Evolutionary conservation across 202 grass and related monocot genomes (phyloP), one percentile per base, ranked within the genome.

Genomic region (Carex arenaria): DNA sequence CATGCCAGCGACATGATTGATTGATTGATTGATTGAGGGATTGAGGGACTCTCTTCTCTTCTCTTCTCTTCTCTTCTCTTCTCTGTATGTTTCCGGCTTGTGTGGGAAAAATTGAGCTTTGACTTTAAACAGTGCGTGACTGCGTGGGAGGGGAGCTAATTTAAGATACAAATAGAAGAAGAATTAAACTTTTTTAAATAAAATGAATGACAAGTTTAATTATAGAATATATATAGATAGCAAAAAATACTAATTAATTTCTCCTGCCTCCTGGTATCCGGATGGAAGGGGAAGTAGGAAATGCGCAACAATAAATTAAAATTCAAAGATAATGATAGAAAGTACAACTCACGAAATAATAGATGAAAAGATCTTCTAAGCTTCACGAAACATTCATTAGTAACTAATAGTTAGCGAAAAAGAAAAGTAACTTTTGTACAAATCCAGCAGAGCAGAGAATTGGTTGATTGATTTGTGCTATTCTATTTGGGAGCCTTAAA

Each of bases 1-100:
- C 92, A 97, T 18, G 84, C 92, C 26, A 97, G 81, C 54, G 89
- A 98, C 92, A 97, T 97, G 66, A 34, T 59, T 17, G 3, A 61
- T 36, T n/a, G n/a, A n/a, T n/a, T n/a, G n/a, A n/a, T n/a, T n/a
- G n/a, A n/a, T n/a, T n/a, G n/a, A n/a, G n/a, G n/a, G n/a, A n/a
- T n/a, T n/a, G n/a, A n/a, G n/a, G n/a, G n/a, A n/a, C n/a, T 9
- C 30, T 69, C 42, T 71, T n/a, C 3, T 43, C 34, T 19, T 20
- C 15, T 69, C 0, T 10, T n/a, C n/a, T n/a, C n/a, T 36, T 9
- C 30, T 69, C 42, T 71, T n/a, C 3, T 43, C 34, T 19, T 20
- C 15, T 69, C 0, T 10, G 6, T 10, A 52, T 79, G 43, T 79
- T 18, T 31, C 10, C 19, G 9, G 11, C 61, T 38, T 40, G 54